These are phyloP conservation scores for Annulohypoxylon stygium DNA, from an alignment of 495 filamentous ascomycete genomes.

Conservation along the genomic window DNA sequence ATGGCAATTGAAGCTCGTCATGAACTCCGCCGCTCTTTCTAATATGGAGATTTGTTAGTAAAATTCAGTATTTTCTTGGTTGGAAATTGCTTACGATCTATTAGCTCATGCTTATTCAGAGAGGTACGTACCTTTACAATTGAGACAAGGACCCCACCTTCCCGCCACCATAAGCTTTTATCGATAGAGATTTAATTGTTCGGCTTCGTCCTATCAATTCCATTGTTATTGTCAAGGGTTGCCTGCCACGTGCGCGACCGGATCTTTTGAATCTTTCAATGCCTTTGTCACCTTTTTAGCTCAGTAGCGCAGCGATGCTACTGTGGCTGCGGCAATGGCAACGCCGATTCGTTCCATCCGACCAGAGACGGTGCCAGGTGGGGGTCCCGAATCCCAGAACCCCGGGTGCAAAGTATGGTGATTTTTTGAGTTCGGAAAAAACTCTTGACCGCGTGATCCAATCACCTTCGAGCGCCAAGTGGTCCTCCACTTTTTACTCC, in stretches of 20 bases:
- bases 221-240: not conserved
- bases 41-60: not conserved
- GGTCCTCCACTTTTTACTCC: conserved; percentile 41
- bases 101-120: conserved; percentile 37
- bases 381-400: conserved; percentile 28
- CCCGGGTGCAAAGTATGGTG: conserved; percentile 14
- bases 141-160: not conserved
- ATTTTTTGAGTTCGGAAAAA: conserved; percentile 33
- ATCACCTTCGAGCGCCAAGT: conserved; percentile 13
- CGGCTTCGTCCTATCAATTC: conserved; percentile 4
- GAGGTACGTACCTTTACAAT: not conserved
- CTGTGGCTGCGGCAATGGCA: not conserved
- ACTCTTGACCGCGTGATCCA: conserved; percentile 32
- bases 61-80: not conserved
- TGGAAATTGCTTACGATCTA: conserved; percentile 31
- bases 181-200: not conserved
- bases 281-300: not conserved
- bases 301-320: not conserved
- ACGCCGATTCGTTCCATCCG: not conserved
- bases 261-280: conserved; percentile 3
- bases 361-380: not conserved
- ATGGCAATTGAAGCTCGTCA: conserved; percentile 7
- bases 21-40: not conserved
- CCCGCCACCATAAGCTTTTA: not conserved
- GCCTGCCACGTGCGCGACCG: conserved; percentile 4